Base-by-base conservation (phyloP, 1,284 basidiomycete species). In the Fomitopsis betulina region DNA sequence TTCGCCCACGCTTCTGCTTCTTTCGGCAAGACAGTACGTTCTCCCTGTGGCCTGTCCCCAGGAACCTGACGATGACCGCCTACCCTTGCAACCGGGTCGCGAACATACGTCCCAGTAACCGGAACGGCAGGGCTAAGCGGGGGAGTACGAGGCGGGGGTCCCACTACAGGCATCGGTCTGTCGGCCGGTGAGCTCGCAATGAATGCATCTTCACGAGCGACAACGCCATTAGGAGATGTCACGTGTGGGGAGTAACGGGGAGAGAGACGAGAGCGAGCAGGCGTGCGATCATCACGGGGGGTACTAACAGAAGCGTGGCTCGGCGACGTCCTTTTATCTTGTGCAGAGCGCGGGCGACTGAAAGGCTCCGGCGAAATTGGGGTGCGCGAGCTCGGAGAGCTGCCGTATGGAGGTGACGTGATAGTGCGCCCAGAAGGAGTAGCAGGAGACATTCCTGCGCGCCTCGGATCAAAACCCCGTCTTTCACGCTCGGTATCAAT, bases 291-390 rank as follows among this genome's bases (percentile, higher is more conserved):
- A 1, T 35, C 49, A 12, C 25, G 58, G 58, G 21, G 61, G 32
- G 61, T 65, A 13, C 57, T 61, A 23, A 65, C 63, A 19, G 47
- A 21, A 19, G 21, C 23, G 37, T 51, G 61, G 56, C 66, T 62
- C 30, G 83, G 80, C 8, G 83, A 81, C 19, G 73, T 68, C n/a
- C 73, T 63, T 25, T 76, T 65, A 61, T 81, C 78, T 56, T 79
- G 65, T 15, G 85, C 82, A 40, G 86, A 86, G 54, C 76, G 80
- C 2, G 86, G 83, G 33, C 86, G 77, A 32, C 81, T 77, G 64
- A 78, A 81, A 8, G 82, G 81, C 2, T 88, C 86, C 59, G 55
- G 50, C 23, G 60, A 58, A 10, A 40, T 38, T 13, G 45, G 19
- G 21, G 35, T 21, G 5, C 42, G 39, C n/a, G 32, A 2, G 12